Evolutionary conservation across 192 early-diverging fungal genomes (phyloP).

Genomic region (Podila verticillata): DNA sequence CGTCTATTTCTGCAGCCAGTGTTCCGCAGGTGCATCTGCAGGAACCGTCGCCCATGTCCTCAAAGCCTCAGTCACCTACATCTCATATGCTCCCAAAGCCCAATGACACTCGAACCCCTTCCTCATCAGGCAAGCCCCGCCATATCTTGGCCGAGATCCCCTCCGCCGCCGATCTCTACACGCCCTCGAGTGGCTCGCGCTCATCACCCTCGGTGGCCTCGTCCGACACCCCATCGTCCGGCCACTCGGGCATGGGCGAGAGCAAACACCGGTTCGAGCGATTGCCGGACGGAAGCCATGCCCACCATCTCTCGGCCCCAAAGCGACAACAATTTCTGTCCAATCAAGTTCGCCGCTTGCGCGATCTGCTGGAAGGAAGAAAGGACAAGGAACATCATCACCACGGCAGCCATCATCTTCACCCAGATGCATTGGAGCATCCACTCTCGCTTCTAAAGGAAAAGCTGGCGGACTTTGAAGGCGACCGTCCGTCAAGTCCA

Average conservation of each 20-base stretch:
- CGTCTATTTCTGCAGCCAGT: not conserved
- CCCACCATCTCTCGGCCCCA: conserved; percentile 28
- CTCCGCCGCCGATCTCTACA: conserved; percentile 23
- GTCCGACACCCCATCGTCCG: conserved; percentile 4
- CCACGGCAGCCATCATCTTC: conserved; percentile 5
- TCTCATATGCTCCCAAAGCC: not conserved
- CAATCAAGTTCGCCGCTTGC: conserved; percentile 20
- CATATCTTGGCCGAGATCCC: conserved; percentile 30
- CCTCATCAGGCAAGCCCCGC: not conserved
- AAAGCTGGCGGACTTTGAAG: conserved; percentile 31
- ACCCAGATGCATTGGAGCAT: conserved; percentile 19
- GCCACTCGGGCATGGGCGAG: conserved; percentile 10
- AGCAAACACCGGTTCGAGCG: conserved; percentile 31
- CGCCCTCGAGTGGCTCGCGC: not conserved
- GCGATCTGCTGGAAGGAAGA: conserved; percentile 24
- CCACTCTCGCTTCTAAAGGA: conserved; percentile 34
- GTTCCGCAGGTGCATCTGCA: conserved; percentile 9
- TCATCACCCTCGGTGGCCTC: conserved; percentile 2
- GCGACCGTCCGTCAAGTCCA: not conserved
- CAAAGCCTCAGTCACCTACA: not conserved
- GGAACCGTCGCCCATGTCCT: not conserved
- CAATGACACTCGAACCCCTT: not conserved
- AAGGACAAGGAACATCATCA: conserved; percentile 20
- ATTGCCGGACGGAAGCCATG: conserved; percentile 31
- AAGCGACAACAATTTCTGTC: conserved; percentile 37